Evolutionary conservation across 2,329 filamentous ascomycete genomes (phyloP).

Genomic region (Colletotrichum tropicicola): DNA sequence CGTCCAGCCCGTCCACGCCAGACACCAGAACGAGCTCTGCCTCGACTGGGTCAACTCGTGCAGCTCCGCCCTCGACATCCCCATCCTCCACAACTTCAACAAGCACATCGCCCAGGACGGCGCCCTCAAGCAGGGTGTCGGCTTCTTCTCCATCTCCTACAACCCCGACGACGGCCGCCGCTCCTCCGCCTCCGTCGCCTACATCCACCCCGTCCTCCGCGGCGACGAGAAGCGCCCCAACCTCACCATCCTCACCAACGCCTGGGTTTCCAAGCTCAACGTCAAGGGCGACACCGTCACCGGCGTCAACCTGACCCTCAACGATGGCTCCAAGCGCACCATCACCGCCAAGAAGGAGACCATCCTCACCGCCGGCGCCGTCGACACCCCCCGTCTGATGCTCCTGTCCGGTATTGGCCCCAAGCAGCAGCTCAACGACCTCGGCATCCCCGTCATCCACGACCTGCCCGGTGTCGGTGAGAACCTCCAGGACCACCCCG

Average conservation of each 20-base stretch:
- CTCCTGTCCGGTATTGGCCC: slow-evolving; percentile 67
- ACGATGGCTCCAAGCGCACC: slow-evolving; percentile 60
- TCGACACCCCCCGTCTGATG: slow-evolving; percentile 79
- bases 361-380: slow-evolving; percentile 80
- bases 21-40: slow-evolving; percentile 90
- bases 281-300: slow-evolving; percentile 74
- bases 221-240: slow-evolving; percentile 86
- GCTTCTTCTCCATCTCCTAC: slow-evolving; percentile 92
- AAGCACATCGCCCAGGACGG: slow-evolving; percentile 80
- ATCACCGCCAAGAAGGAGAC: slow-evolving; percentile 71
- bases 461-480: slow-evolving; percentile 68
- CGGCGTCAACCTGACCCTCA: slow-evolving; percentile 74
- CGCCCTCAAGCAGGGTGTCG: slow-evolving; percentile 77
- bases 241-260: slow-evolving; percentile 85
- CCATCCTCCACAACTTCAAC: slow-evolving; percentile 88
- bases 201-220: slow-evolving; percentile 89
- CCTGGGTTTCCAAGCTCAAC: slow-evolving; percentile 86
- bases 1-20: slow-evolving; percentile 86
- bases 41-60: slow-evolving; percentile 89
- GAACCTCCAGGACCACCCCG: slow-evolving; percentile 67
- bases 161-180: slow-evolving; percentile 88
- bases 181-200: slow-evolving; percentile 88
- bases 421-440: slow-evolving; percentile 58
- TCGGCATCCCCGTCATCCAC: slow-evolving; percentile 63
- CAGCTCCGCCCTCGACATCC: slow-evolving; percentile 81